Base-by-base conservation (phyloP, 805 yeast species). In the Cyberlindnera subsufficiens region DNA sequence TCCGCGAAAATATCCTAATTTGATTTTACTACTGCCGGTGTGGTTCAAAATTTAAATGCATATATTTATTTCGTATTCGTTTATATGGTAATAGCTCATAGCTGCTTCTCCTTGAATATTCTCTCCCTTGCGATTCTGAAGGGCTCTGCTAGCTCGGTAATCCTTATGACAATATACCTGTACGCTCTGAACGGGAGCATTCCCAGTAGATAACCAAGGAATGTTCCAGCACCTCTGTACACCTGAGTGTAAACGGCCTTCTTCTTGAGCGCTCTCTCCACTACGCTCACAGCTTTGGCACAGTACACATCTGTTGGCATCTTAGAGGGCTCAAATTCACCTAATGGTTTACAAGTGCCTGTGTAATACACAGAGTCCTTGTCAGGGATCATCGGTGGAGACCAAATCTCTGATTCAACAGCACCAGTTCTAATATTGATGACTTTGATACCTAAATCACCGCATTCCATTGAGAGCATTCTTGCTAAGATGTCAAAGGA, bases 391-490 rank as follows among this genome's bases (percentile, higher is more conserved):
- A 37, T 31, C 1, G 43, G 32, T 11, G 42, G 41, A 1, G 40
- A 40, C 15, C 44, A 52, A 27, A 68, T 63, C 11, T 54, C 64
- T 3, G 72, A 65, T 17, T 60, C 54, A 10, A 70, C 71, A 11
- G 64, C 66, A 4, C 75, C 75, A 3, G 72, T 65, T 27, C 64
- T 53, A 7, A 69, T 61, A 45, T 64, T 58, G 37, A 67, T 61
- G 3, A 68, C 71, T 40, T 58, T 55, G 30, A 69, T 71, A 1
- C 68, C 73, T 39, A 67, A 58, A 0, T 65, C 64, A 33, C 52
- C 48, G 57, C 69, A 50, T 44, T 71, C 75, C 6, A 56, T 43
- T 5, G 60, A 64, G 16, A 71, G 52, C 2, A 45, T 53, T 35
- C 53, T 44, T 3, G 73, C 71, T 37, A 67, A 59, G 32, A 51